Evolutionary conservation across 2,329 filamentous ascomycete species (phyloP), one percentile per base, ranked within the genome.

Genomic region (Pestalotiopsis sp.): DNA sequence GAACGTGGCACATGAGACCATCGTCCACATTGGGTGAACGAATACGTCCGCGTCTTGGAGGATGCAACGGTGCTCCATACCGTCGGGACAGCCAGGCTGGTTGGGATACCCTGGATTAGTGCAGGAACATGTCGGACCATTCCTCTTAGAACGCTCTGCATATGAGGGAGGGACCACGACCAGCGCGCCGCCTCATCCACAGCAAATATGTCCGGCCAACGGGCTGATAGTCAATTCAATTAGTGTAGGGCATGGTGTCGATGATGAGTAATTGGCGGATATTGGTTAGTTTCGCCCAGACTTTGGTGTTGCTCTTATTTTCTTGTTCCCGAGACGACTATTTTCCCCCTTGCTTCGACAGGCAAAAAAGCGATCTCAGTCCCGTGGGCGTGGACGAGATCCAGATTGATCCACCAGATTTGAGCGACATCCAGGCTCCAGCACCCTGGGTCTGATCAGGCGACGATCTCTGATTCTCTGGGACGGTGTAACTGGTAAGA

Each of bases 21-120:
- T 14, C 14, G 59, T 38, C 31, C 27, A 36, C 13, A 38, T 41
- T 36, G 59, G 59, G n/a, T 23, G 13, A 20, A 12, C 31, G 13
- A 39, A 36, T 36, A 62, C n/a, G 59, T 27, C 57, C 57, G 27
- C 57, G 57, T 11, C 57, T 27, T 59, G 27, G 23, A 23, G 25
- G 31, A 27, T 59, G 57, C 57, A 62, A 62, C 59, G 59, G 59
- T 62, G 31, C 59, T 23, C 59, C 59, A 62, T 62, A 39, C 31
- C 13, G 27, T 41, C 31, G 59, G 59, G 59, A 62, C 27, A 38
- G 17, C 27, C 57, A 62, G 27, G 59, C 27, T 39, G 20, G 59
- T 36, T 39, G 20, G 59, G 59, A 20, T 39, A 31, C 36, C 59
- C 56, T 59, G 31, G 31, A 36, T 36, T 52, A 52, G 45, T n/a